phyloP scores from a whole-genome alignment of 768 basidiomycete species.

The Termitomyces sp. region DNA sequence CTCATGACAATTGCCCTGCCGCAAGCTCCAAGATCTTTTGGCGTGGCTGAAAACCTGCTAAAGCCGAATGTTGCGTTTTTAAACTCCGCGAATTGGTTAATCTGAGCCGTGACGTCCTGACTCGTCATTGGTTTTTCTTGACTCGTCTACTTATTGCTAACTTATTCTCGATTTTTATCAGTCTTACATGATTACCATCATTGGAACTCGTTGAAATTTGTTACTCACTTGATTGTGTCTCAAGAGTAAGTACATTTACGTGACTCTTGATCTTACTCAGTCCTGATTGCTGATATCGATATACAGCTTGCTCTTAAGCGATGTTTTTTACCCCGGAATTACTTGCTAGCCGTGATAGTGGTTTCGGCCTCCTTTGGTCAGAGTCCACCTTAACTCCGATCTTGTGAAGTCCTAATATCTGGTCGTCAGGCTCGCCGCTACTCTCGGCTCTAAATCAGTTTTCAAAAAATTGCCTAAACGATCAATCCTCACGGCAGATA shows the following conservation, averaged over 20 bases:
- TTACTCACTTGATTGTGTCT: not conserved
- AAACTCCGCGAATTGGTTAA: not conserved
- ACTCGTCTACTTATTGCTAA: not conserved
- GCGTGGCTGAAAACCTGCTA: no score
- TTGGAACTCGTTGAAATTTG: not conserved
- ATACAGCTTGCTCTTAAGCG: not conserved
- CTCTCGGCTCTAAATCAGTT: slow-evolving; percentile 80
- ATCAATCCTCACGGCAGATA: slow-evolving; percentile 82
- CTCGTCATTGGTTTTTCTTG: no score
- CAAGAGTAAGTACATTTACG: not conserved
- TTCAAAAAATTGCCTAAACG: slow-evolving; percentile 80
- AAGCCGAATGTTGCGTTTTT: not conserved
- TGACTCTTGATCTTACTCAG: not conserved
- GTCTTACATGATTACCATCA: not conserved
- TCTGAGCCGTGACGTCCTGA: not conserved
- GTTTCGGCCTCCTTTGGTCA: slow-evolving; percentile 85
- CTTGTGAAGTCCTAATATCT: not conserved
- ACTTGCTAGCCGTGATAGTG: slow-evolving; percentile 75
- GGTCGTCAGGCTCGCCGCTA: slow-evolving; percentile 75
- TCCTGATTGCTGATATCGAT: no score
- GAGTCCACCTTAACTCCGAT: not conserved
- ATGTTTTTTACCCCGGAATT: slow-evolving; percentile 91
- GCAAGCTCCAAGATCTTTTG: no score
- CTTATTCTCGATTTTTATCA: not conserved
- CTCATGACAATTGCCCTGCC: no score